phyloP scores from a whole-genome alignment of 2,329 filamentous ascomycete species.

The Penicillium sp. region DNA sequence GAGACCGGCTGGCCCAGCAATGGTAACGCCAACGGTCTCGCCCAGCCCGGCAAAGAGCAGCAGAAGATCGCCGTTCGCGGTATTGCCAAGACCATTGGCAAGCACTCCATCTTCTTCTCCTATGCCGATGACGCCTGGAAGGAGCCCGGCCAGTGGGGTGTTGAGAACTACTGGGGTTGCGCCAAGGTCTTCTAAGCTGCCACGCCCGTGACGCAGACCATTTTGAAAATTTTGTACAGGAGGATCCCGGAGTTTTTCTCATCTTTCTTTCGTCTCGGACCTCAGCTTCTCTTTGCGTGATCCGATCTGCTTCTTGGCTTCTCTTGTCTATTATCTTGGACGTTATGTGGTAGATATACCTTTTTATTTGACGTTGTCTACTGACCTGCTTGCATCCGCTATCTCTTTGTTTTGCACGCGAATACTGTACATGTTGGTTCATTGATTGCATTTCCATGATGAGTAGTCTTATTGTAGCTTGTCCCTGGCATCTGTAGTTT shows the following conservation, averaged over 20 bases:
- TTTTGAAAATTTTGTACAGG: constrained; percentile 24
- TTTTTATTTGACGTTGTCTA: constrained; percentile 29
- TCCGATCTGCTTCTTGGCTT: constrained; percentile 15
- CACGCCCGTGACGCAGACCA: constrained; percentile 8
- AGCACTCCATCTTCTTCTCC: constrained; percentile 73
- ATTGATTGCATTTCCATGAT: constrained; percentile 21
- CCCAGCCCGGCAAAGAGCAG: constrained; percentile 60
- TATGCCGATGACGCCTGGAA: constrained; percentile 80
- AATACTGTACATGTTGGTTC: constrained; percentile 22
- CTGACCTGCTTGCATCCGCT: constrained; percentile 21
- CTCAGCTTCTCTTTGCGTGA: neutral
- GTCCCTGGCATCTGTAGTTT: neutral
- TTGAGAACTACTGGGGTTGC: constrained; percentile 78
- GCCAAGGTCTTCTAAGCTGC: constrained; percentile 46
- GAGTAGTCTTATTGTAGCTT: constrained; percentile 9
- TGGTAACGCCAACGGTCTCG: constrained; percentile 65
- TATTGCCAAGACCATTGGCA: constrained; percentile 61
- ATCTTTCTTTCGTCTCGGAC: constrained; percentile 7
- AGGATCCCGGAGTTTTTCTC: constrained; percentile 20
- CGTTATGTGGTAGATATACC: constrained; percentile 26
- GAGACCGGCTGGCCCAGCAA: constrained; percentile 83
- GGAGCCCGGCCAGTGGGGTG: constrained; percentile 58
- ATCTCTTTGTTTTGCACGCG: constrained; percentile 19
- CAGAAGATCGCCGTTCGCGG: constrained; percentile 67
- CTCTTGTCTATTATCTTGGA: constrained; percentile 24